Percentiles rank a stretch among this genome's conserved stretches.
These are phyloP conservation scores for Achaetomium macrosporum DNA, from an alignment of 2,329 filamentous ascomycete genomes.

Conservation along the genomic window DNA sequence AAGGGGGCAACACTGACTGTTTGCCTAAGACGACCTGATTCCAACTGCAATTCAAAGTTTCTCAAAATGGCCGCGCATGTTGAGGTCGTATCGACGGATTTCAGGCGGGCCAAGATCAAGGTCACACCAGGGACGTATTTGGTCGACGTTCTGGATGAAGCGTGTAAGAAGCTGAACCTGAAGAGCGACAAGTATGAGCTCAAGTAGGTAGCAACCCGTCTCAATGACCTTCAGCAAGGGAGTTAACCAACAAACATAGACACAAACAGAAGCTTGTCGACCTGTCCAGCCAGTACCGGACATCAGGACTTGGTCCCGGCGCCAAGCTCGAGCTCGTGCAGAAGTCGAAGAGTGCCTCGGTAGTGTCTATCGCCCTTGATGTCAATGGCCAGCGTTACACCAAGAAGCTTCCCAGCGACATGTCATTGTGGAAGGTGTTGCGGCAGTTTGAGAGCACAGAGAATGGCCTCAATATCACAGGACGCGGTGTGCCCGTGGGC, in stretches of 20 bases:
- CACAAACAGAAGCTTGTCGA: slow-evolving; percentile 82
- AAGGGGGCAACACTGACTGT: neutral
- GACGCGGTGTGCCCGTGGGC: slow-evolving; percentile 64
- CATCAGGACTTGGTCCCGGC: slow-evolving; percentile 74
- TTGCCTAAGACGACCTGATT: no score
- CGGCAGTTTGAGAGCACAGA: slow-evolving; percentile 77
- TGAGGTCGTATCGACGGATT: slow-evolving; percentile 74
- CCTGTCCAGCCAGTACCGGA: slow-evolving; percentile 75
- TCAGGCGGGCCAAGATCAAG: slow-evolving; percentile 74
- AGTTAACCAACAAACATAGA: slow-evolving; percentile 36
- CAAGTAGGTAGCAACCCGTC: slow-evolving; percentile 52
- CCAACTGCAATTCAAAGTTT: neutral
- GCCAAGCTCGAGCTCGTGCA: slow-evolving; percentile 90
- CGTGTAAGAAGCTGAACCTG: slow-evolving; percentile 75
- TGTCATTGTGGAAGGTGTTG: slow-evolving; percentile 82
- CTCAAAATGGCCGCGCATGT: slow-evolving; percentile 78
- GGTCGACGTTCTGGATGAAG: slow-evolving; percentile 79
- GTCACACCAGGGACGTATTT: slow-evolving; percentile 75
- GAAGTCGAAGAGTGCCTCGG: slow-evolving; percentile 76
- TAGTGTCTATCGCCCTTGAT: slow-evolving; percentile 84
- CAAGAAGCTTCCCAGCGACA: slow-evolving; percentile 83
- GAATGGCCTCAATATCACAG: slow-evolving; percentile 72
- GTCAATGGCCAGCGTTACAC: slow-evolving; percentile 63
- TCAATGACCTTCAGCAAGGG: no score
- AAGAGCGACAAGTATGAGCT: slow-evolving; percentile 68